Base-by-base conservation (phyloP, 2,329 filamentous ascomycete species). In the Pyrenophora teres region DNA sequence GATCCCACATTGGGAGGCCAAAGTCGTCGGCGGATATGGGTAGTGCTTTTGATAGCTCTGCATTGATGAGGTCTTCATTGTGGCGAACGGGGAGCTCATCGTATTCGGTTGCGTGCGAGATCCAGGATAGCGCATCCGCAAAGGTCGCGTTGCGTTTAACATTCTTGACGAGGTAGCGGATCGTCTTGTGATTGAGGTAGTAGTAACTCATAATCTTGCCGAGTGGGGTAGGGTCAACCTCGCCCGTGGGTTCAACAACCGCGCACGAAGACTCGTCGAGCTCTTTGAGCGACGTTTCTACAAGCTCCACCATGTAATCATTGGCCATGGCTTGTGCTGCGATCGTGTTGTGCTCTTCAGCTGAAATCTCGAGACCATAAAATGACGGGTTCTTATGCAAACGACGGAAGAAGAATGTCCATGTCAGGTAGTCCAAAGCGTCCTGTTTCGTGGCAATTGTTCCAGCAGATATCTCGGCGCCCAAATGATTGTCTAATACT, bases 191-290 rank as follows among this genome's bases (percentile, higher is more conserved):
- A 0, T 92, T 95, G 40, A 80, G 86, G 70, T 99, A 99, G 81
- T 99, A 99, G 80, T 97, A 99, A 73, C 90, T 96, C 91, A 97
- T 97, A 69, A 99, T 97, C 78, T 96, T 97, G 65, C 94, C 94
- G 6, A 97, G 82, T 0, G 93, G 87, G 0, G 94, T 97, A 0
- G 93, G 80, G 63, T 96, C 89, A 23, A 99, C 87, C 62, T 96
- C 89, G 37, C 93, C 93, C 59, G 94, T 96, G 38, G 88, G 87
- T 65, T 90, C 88, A 3, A 95, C 81, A 15, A 87, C 82, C 13
- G 96, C 85, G 76, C 94, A 99, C 46, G 87, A 87, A 2, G 92
- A 97, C 56, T 89, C 83, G 0, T 87, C 88, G 4, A 99, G 83
- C 68, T 96, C 92, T 19, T 79, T 79, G 7, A 99, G 82, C 0